phyloP scores from a whole-genome alignment of 2,329 filamentous ascomycete species.

The Penicillium sp. region DNA sequence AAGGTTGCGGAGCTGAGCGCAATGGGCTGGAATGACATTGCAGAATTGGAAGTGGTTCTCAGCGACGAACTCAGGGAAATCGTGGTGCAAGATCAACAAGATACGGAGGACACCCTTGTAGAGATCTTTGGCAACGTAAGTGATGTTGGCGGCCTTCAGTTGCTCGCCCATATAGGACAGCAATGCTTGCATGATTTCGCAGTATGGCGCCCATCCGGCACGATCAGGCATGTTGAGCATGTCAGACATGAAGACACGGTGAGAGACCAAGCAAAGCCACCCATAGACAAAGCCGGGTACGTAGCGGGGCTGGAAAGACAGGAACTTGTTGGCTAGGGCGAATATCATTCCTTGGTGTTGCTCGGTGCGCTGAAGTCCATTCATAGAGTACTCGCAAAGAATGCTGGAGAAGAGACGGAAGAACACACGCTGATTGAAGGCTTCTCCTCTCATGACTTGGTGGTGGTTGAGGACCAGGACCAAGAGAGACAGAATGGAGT shows the following conservation, averaged over 20 bases:
- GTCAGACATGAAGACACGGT: constrained; percentile 78
- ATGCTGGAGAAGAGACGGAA: constrained; percentile 84
- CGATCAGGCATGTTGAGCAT: constrained; percentile 68
- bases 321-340: constrained; percentile 68
- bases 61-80: constrained; percentile 89
- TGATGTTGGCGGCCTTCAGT: constrained; percentile 69
- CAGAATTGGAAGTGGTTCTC: constrained; percentile 82
- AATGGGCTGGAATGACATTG: constrained; percentile 76
- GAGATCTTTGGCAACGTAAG: constrained; percentile 72
- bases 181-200: constrained; percentile 69
- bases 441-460: constrained; percentile 74
- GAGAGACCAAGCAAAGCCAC: constrained; percentile 80
- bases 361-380: constrained; percentile 59
- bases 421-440: constrained; percentile 85
- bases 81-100: constrained; percentile 81
- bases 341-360: constrained; percentile 69
- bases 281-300: constrained; percentile 81
- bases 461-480: constrained; percentile 83
- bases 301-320: constrained; percentile 70
- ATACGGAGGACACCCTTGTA: constrained; percentile 83
- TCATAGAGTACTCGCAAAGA: constrained; percentile 68
- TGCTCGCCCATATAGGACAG: constrained; percentile 75
- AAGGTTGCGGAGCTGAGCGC: constrained; percentile 83
- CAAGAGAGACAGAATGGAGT: constrained; percentile 73
- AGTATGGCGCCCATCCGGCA: constrained; percentile 73